Evolutionary conservation across 305 asterid species (phyloP), one percentile per base, ranked within the genome.

Genomic region (Fraxinus angustifolia): DNA sequence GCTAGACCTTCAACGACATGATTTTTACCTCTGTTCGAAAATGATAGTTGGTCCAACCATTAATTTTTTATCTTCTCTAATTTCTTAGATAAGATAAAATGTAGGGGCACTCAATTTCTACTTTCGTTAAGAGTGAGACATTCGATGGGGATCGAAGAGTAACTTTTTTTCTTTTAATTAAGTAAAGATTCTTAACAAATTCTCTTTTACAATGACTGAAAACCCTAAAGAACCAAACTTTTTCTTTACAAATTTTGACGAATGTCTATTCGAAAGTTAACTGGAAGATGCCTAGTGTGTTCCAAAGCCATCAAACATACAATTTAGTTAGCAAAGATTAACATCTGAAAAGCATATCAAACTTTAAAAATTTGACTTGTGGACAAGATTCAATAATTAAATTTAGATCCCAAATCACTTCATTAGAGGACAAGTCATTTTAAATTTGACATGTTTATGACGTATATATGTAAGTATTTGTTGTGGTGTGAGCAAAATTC

Each of bases 1-100:
- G 82, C 75, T 72, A 58, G 77, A 70, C 14, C 80, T 65, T 50
- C 74, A 53, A 19, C 81, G 73, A 70, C 82, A 31, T 17, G 77
- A 79, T 31, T 16, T 21, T 34, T 6, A 56, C 56, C 3, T 73
- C 62, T 74, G 23, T 34, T 73, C 30, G 88, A 80, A 80, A 82
- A 73, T 28, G 86, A 85, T 65, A 60, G 14, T 4, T 28, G 42
- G 40, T 76, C 26, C 70, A 76, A 48, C 68, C 14, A 6, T 60
- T 8, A 60, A 21, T 60, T 50, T 50, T 16, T 1, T 36, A 75
- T 36, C 17, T 75, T 1, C 65, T 38, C 16, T 8, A 60, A 12
- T 3, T 7, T 58, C 28, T 19, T 19, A 58, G 68, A 17, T 58
- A 19, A 19, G 70, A 60, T 21, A 8, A 58, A 19, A 58, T 58